Base-by-base conservation (phyloP, 345 rosid species). In the Citrus mangshanensis region DNA sequence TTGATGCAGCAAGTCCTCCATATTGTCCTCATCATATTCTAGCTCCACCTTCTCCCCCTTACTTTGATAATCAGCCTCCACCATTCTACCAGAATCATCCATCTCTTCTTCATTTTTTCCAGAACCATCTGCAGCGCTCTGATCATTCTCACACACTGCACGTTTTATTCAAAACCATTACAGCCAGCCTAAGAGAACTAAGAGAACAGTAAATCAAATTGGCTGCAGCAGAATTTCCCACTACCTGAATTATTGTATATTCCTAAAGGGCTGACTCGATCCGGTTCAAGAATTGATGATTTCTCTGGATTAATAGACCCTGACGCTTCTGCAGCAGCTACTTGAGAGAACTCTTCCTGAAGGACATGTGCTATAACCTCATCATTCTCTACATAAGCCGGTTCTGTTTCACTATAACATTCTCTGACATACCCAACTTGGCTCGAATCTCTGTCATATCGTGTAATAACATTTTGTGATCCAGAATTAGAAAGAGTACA, bases 301-400 rank as follows among this genome's bases (percentile, higher is more conserved):
- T 75, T 86, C 55, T 32, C 84, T n/a, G 78, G 46, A 79, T 85
- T 74, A 3, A 74, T 42, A 9, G 68, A 25, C 3, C 88, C 93
- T 0, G 88, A 88, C 73, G 89, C 86, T 82, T 89, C 94, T 0
- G 79, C 94, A 68, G 75, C 81, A 84, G 88, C 88, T 46, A 91
- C 78, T 76, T 75, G 89, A 30, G 98, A 90, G 69, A 91, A 81
- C 76, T 96, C 98, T 71, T 93, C 97, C 82, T 91, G 97, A 54
- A 91, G 85, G 81, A 88, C 87, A 82, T 73, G 86, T 59, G 97
- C 98, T 55, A 96, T 94, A 30, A 85, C 89, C 4, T 89, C 94
- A 89, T 96, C 98, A 79, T 86, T 89, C 81, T 93, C 97, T 2
- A 89, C 86, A 72, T 86, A 74, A 22, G 72, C 65, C 5, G 8